Base-by-base conservation (phyloP, 2,329 filamentous ascomycete species). In the Periconia sp. region DNA sequence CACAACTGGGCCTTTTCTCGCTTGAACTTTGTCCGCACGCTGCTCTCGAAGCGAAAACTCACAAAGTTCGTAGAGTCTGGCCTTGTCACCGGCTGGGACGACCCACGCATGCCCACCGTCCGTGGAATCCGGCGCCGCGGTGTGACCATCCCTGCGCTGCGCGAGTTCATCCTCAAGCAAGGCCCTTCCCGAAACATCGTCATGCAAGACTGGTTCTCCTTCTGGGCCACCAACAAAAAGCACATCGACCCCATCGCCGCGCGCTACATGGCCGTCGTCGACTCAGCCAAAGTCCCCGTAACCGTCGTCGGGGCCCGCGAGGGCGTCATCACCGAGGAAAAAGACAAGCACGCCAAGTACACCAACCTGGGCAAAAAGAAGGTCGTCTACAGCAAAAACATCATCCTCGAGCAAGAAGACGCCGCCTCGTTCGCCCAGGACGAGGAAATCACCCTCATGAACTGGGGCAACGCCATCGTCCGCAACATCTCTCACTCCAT, bases 391-490 rank as follows among this genome's bases (percentile, higher is more conserved):
- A 90, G 89, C 69, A 82, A 83, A 53, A 82, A 86, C 57, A 80
- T 97, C 60, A 79, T 94, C 56, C 79, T 97, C 49, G 93, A 97
- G 71, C 93, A 97, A 76, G 89, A 82, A 44, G 93, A 97, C 66
- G 91, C 88, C 57, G 87, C 88, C 72, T 83, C 83, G 23, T 95
- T 97, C 77, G 88, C 85, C 64, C 82, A 88, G 55, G 87, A 88
- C 69, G 93, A 97, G 78, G 92, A 97, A 75, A 90, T 97, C 66
- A 97, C 93, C 0, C 82, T 97, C 41, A 97, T 97, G 93, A 89
- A 89, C 73, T 97, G 93, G 93, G 94, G 93, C 64, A 95, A 96
- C 68, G 91, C 89, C 13, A 84, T 92, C 61, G 89, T 94, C 20
- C 84, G 86, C 51, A 85, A 86, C 55, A 85, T 91, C 57, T 70